These are phyloP conservation scores for Tylopilus rubrobrunneus DNA, from an alignment of 768 basidiomycete species.

Conservation along the genomic window DNA sequence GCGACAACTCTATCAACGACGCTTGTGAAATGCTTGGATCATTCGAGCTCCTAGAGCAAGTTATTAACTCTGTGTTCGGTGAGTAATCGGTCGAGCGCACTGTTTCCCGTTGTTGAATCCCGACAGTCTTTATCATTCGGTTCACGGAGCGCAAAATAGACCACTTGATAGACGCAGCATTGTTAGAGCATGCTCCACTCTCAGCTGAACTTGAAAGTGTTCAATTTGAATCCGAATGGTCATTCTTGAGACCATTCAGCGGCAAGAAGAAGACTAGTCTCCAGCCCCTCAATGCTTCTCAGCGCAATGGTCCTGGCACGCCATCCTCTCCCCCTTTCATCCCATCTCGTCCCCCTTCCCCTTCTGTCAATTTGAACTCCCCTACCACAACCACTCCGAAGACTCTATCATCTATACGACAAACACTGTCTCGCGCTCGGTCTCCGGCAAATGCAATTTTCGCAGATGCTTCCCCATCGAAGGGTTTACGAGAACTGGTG, in stretches of 20 bases:
- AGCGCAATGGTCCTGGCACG: constrained; percentile 28
- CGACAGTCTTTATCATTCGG: constrained; percentile 88
- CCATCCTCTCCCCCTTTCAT: constrained; percentile 50
- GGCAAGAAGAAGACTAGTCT: constrained; percentile 50
- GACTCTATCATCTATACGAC: constrained; percentile 63
- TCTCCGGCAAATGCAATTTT: constrained; percentile 52
- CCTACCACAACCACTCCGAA: constrained; percentile 46
- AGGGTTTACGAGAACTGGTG: constrained; percentile 56
- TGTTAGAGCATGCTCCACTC: constrained; percentile 81
- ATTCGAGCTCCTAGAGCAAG: constrained; percentile 84
- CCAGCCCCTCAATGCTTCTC: constrained; percentile 28
- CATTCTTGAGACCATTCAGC: constrained; percentile 72
- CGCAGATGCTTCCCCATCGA: constrained; percentile 39
- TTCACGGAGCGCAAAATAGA: constrained; percentile 89
- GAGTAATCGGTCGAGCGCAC: constrained; percentile 14
- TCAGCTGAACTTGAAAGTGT: constrained; percentile 75
- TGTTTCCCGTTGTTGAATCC: constrained; percentile 1
- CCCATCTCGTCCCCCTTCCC: constrained; percentile 47
- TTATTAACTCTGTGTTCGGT: constrained; percentile 95
- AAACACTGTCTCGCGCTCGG: constrained; percentile 56
- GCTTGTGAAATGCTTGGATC: constrained; percentile 82
- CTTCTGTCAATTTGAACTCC: constrained; percentile 41
- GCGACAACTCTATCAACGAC: constrained; percentile 72
- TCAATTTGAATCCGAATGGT: constrained; percentile 97
- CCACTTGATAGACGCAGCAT: constrained; percentile 70